Evolutionary conservation across 805 yeast species (phyloP), one percentile per base, ranked within the genome.

Genomic region (Monosporozyma aerobia): DNA sequence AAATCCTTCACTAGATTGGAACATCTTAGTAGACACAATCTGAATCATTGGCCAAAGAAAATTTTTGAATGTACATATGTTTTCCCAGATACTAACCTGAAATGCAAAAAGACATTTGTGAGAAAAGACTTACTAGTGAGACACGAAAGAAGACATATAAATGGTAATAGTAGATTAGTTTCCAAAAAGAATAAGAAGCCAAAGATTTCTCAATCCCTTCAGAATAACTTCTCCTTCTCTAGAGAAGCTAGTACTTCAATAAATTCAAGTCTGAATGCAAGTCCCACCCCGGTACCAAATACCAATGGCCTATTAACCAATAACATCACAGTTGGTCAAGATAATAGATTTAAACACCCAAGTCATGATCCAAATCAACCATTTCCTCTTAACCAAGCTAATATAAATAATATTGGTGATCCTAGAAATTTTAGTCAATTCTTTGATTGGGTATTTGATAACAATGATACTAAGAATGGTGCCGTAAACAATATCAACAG

Each of bases 51-150:
- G 61, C 77, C 78, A 0, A 73, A 73, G 45, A 71, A 74, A 54
- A 78, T 81, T 7, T 81, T 71, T 59, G 69, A 69, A 29, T 82
- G 88, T 62, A 54, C 61, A 1, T 70, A 65, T 55, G 55, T 58
- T 7, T 60, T 56, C 35, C 63, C 64, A 13, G 56, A 55, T n/a
- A 53, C 58, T 5, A 55, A 58, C 19, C 63, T 74, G 10, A 63
- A 67, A 5, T 82, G 88, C 64, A 75, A 75, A 3, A 80, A 79
- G 63, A 77, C 81, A 0, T 82, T 82, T 71, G 87, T 82, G 1
- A 65, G 88, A 41, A 77, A 73, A 54, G 88, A 82, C 61, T 67
- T 82, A 46, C 69, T 77, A 30, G 62, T 61, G 5, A 60, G 85
- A 66, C 74, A 80, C 63, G 58, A 64, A 60, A 61, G 69, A 68